Base-by-base conservation (phyloP, 2,329 filamentous ascomycete species). In the Talaromyces islandicus region DNA sequence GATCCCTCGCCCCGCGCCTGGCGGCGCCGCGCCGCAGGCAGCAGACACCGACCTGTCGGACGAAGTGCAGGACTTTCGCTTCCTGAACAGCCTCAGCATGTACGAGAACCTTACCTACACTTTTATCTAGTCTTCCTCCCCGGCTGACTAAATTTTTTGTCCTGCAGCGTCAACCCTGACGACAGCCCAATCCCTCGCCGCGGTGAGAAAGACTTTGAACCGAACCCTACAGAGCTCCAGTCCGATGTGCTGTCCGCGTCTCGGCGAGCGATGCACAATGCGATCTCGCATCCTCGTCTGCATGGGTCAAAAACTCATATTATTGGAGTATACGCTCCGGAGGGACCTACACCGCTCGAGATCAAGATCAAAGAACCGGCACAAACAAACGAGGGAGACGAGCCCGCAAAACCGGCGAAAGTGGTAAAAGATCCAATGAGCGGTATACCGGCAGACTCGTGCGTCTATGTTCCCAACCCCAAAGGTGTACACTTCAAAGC, bases 141-240 rank as follows among this genome's bases (percentile, higher is more conserved):
- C n/a, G n/a, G 21, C 81, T 50, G 82, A 81, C 9, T 74, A 41
- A 19, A n/a, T n/a, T 64, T 27, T 14, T 35, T 52, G 27, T 52
- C 17, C 12, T 10, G 11, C 58, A 76, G 73, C 32, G 65, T 74
- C 50, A 38, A 38, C 35, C 66, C 72, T 54, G 73, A 75, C 43
- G 63, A 68, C 27, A 63, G 72, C 17, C 67, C 86, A 67, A 83
- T 92, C 11, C 91, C 96, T 38, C 92, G 93, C 65, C 91, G 92
- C 64, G 94, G 94, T 62, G 92, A 96, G 73, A 99, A 99, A 75
- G 94, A 99, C 77, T 99, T 97, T 73, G 94, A 97, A 77, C 88
- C 90, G 29, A 92, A 97, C 75, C 90, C 90, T 54, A 97, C 94
- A 2, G 84, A 85, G 32, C 85, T 90, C 32, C 94, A 99, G 75